Conservation (phyloP, 805 yeast genomes). For the Lachancea fermentati region DNA sequence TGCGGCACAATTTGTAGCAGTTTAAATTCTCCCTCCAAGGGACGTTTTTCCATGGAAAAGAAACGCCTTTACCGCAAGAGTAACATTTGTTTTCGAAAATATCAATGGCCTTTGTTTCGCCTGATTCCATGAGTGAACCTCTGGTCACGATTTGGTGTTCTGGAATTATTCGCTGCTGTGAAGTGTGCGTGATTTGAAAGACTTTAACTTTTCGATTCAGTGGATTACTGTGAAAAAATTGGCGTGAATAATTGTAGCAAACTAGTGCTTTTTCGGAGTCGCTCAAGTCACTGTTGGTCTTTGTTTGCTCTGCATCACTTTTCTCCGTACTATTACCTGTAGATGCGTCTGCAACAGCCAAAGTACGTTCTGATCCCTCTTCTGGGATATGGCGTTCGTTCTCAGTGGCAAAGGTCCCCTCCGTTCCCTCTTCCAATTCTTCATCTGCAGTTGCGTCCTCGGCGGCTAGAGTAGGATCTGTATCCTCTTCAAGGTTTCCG, state of each 20-base stretch:
- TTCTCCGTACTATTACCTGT: background rate
- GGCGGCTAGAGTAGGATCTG: background rate
- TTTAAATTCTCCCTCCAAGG: background rate
- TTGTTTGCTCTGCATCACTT: background rate
- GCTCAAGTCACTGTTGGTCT: background rate
- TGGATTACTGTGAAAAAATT: background rate
- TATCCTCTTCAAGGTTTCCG: background rate
- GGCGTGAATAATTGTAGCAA: background rate
- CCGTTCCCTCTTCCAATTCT: no score
- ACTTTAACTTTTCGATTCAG: background rate
- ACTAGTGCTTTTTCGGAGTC: background rate
- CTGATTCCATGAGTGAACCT: background rate
- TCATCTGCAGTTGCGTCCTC: background rate
- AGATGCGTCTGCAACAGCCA: background rate
- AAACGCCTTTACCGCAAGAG: background rate
- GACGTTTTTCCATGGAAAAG: no score
- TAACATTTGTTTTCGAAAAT: background rate
- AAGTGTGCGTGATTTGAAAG: background rate
- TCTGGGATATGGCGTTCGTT: no score
- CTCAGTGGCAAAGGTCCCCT: no score
- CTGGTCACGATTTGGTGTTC: background rate
- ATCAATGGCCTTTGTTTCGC: background rate
- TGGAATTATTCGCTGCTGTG: background rate
- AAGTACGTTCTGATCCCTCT: background rate
- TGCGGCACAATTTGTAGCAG: background rate